These are phyloP conservation scores for Begonia loranthoides DNA, from an alignment of 306 rosid species.

Conservation along the genomic window DNA sequence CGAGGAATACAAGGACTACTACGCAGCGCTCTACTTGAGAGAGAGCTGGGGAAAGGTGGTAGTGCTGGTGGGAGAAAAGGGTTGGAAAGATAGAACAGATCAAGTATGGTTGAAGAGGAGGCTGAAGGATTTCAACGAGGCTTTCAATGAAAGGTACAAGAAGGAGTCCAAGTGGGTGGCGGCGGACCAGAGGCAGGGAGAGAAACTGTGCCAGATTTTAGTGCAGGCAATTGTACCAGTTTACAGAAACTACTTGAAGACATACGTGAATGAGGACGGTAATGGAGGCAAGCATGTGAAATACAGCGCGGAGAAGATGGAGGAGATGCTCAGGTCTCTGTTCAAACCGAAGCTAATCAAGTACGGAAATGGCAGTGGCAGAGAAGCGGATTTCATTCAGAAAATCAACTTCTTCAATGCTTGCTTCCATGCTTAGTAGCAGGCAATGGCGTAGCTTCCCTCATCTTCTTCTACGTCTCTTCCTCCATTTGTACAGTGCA, in stretches of 20 bases:
- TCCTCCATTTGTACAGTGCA: too few species aligned
- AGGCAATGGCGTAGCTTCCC: too few species aligned
- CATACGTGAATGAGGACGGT: conserved; percentile 33
- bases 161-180: conserved; percentile 63
- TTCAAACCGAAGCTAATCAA: conserved; percentile 36
- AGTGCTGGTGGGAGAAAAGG: conserved; percentile 23
- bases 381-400: conserved; percentile 23
- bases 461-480: too few species aligned
- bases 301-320: conserved; percentile 36
- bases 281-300: conserved; percentile 34
- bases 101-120: conserved; percentile 27
- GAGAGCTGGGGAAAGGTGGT: conserved; percentile 62
- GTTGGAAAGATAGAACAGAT: conserved; percentile 9
- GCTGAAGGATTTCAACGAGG: conserved; percentile 42
- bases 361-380: conserved; percentile 15
- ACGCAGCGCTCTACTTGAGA: conserved; percentile 60
- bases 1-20: conserved; percentile 66
- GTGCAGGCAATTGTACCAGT: conserved; percentile 55
- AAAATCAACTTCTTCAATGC: conserved; percentile 23
- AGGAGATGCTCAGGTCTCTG: conserved; percentile 39
- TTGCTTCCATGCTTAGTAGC: too few species aligned
- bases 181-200: conserved; percentile 38
- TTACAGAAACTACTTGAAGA: conserved; percentile 37
- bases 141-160: conserved; percentile 42
- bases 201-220: conserved; percentile 38